These are phyloP conservation scores for Diophrys appendiculata DNA, from an alignment of 73 alveolate species.

Conservation along the genomic window DNA sequence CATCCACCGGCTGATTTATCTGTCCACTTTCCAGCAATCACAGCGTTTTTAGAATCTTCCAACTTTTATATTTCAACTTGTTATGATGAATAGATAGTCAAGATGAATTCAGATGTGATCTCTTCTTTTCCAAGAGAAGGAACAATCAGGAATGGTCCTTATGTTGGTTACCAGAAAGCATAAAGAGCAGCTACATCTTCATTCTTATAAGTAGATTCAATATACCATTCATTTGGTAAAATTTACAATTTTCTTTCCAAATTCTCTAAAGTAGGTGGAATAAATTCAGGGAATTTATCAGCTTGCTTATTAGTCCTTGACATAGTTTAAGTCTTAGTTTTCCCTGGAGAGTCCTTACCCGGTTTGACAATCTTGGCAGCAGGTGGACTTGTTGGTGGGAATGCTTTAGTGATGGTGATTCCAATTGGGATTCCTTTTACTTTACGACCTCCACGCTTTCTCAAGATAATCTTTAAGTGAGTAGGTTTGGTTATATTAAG, in stretches of 20 bases:
- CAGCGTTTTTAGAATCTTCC: slow-evolving; percentile 79
- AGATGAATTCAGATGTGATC: slow-evolving; percentile 67
- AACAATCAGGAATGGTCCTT: slow-evolving; percentile 86
- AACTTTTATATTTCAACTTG: slow-evolving; percentile 76
- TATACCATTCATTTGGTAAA: slow-evolving; percentile 78
- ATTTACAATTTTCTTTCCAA: slow-evolving; percentile 82
- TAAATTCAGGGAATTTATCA: slow-evolving; percentile 63
- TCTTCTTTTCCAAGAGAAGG: slow-evolving; percentile 80
- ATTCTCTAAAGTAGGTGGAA: slow-evolving; percentile 76
- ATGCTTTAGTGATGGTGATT: slow-evolving; percentile 48
- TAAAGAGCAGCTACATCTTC: slow-evolving; percentile 90
- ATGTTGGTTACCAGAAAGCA: slow-evolving; percentile 76
- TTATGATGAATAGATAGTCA: slow-evolving; percentile 77
- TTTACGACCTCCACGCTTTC: slow-evolving; percentile 72
- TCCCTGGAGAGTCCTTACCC: slow-evolving; percentile 36
- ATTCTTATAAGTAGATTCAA: slow-evolving; percentile 65
- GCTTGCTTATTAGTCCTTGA: slow-evolving; percentile 14
- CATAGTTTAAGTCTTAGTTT: slow-evolving; percentile 23
- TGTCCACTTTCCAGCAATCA: slow-evolving; percentile 81
- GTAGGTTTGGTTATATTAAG: slow-evolving; percentile 77
- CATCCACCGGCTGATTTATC: slow-evolving; percentile 88
- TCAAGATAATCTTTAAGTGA: slow-evolving; percentile 76
- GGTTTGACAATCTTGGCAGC: slow-evolving; percentile 50
- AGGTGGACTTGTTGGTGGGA: slow-evolving; percentile 64
- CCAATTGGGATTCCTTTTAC: slow-evolving; percentile 52